Percentiles rank a stretch among this genome's conserved stretches.
Conservation (phyloP, 805 yeast species). For the Ascoidea asiatica region DNA sequence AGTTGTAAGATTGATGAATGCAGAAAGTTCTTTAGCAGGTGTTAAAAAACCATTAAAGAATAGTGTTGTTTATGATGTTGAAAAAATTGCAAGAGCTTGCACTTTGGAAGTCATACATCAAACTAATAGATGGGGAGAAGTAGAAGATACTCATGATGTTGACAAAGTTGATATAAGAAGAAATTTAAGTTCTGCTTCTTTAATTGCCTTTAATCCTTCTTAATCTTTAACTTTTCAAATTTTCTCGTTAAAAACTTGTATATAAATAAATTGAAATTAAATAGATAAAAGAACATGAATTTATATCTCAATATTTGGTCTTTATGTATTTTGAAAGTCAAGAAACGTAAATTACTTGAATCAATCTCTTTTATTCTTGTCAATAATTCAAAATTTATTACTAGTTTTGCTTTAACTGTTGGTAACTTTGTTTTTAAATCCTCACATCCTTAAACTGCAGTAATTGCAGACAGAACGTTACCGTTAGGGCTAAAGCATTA, state of each 20-base stretch:
- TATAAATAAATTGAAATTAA: background rate
- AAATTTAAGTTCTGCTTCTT: conserved; percentile 66
- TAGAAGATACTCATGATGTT: conserved; percentile 98
- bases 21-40: conserved; percentile 15
- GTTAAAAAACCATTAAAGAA: conserved; percentile 16
- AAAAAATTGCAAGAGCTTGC: conserved; percentile 64
- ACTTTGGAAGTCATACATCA: conserved; percentile 76
- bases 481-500: too few relatives aligned
- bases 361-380: too few relatives aligned
- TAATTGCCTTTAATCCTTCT: conserved; percentile 26
- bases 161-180: conserved; percentile 82
- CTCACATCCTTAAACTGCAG: too few relatives aligned
- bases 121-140: conserved; percentile 93
- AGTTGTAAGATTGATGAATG: conserved; percentile 14
- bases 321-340: too few relatives aligned
- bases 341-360: too few relatives aligned
- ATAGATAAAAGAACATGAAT: too few relatives aligned
- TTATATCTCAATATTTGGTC: too few relatives aligned
- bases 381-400: too few relatives aligned
- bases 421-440: too few relatives aligned
- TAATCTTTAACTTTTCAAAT: background rate
- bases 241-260: too few relatives aligned
- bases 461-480: too few relatives aligned
- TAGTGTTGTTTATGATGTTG: conserved; percentile 26
- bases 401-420: too few relatives aligned